A percentile compares a stretch with the other conserved stretches of the same genome.
These are phyloP conservation scores for Suhomyces anneliseae DNA, from an alignment of 1,139 yeast genomes.

Conservation along the genomic window DNA sequence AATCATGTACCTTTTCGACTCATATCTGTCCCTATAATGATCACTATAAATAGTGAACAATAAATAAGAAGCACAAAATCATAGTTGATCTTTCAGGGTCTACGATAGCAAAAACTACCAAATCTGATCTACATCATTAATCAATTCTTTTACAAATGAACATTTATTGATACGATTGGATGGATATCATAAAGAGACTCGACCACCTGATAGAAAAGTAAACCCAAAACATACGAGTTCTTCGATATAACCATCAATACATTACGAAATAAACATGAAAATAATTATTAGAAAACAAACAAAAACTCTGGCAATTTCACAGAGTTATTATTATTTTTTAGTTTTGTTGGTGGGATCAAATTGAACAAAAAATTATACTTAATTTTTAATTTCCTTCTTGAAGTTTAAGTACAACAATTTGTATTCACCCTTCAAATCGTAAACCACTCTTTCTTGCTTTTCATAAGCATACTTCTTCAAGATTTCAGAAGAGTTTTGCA, in stretches of 20 bases:
- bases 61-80: no score
- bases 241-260: not conserved
- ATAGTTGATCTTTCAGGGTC: no score
- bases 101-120: no score
- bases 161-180: not conserved
- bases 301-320: not conserved
- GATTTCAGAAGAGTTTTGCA: slow-evolving; percentile 32
- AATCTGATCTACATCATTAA: no score
- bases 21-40: no score
- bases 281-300: not conserved
- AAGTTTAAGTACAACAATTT: slow-evolving; percentile 50
- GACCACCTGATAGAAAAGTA: slow-evolving; percentile 16
- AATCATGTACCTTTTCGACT: no score
- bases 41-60: no score
- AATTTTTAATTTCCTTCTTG: slow-evolving; percentile 14
- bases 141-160: no score
- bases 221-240: slow-evolving; percentile 1
- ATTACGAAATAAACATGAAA: not conserved
- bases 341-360: no score
- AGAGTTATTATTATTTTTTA: not conserved
- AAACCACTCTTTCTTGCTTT: slow-evolving; percentile 66
- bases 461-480: slow-evolving; percentile 53
- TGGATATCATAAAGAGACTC: not conserved
- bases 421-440: slow-evolving; percentile 60
- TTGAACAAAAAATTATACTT: no score